phyloP scores from a whole-genome alignment of 192 early-diverging fungal species.

The Entophlyctis luteolus region DNA sequence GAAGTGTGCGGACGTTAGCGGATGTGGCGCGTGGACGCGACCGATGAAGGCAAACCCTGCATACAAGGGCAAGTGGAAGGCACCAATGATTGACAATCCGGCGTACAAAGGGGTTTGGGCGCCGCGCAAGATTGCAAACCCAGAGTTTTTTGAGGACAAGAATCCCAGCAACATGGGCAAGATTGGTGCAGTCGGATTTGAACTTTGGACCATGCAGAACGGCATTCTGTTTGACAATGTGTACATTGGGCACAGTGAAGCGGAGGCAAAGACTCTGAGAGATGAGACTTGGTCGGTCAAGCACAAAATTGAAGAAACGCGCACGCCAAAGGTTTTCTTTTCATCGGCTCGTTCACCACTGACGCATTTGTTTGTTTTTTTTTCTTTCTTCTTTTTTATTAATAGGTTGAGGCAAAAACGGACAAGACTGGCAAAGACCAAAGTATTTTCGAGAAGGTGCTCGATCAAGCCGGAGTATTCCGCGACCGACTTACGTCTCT shows the following conservation, averaged over 20 bases:
- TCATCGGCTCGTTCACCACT: too few relatives aligned
- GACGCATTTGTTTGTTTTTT: too few relatives aligned
- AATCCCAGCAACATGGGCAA: constrained; percentile 71
- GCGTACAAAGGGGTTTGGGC: constrained; percentile 89
- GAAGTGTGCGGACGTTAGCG: constrained; percentile 65
- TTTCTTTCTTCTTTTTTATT: too few relatives aligned
- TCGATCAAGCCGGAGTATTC: too few relatives aligned
- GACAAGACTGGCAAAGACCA: too few relatives aligned
- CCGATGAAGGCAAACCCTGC: constrained; percentile 84
- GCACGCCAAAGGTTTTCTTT: too few relatives aligned
- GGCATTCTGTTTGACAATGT: constrained; percentile 88
- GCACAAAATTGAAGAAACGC: constrained; percentile 68
- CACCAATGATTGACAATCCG: constrained; percentile 85
- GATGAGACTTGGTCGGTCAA: constrained; percentile 77
- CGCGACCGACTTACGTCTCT: too few relatives aligned
- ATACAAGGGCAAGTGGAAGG: constrained; percentile 88
- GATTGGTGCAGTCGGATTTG: constrained; percentile 83
- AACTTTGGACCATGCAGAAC: constrained; percentile 91
- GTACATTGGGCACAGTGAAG: constrained; percentile 72
- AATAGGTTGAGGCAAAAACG: too few relatives aligned
- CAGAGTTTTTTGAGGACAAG: constrained; percentile 77
- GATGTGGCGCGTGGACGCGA: constrained; percentile 80
- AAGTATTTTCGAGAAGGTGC: too few relatives aligned
- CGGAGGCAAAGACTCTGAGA: constrained; percentile 68
- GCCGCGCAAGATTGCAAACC: constrained; percentile 80